Conservation (phyloP, 2,329 filamentous ascomycete genomes). For the Diaporthe sp. region DNA sequence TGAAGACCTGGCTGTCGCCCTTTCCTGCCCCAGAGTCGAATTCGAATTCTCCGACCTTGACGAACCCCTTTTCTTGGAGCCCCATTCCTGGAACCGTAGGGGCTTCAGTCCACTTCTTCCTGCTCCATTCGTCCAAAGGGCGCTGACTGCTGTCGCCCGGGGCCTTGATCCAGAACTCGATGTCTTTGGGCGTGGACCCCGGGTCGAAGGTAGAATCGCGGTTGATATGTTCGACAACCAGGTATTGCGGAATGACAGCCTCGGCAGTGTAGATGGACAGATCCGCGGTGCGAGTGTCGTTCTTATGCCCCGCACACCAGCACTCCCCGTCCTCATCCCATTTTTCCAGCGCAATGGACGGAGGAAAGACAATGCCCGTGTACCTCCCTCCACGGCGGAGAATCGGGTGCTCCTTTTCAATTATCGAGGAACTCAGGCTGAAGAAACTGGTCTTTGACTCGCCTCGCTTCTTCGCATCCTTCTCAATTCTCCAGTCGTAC, state of each 20-base stretch:
- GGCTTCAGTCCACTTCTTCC: slow-evolving; percentile 51
- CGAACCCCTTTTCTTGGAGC: slow-evolving; percentile 53
- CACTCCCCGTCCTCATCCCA: slow-evolving; percentile 89
- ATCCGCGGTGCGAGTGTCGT: slow-evolving; percentile 65
- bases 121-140: slow-evolving; percentile 55
- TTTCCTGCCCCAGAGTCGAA: slow-evolving; percentile 59
- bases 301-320: slow-evolving; percentile 77
- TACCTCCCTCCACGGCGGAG: slow-evolving; percentile 39
- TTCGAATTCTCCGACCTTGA: slow-evolving; percentile 67
- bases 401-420: slow-evolving; percentile 29
- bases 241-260: slow-evolving; percentile 71
- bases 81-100: slow-evolving; percentile 35
- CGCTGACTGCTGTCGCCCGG: slow-evolving; percentile 55
- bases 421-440: slow-evolving; percentile 38
- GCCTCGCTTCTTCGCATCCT: slow-evolving; percentile 40
- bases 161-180: slow-evolving; percentile 77
- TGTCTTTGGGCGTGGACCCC: slow-evolving; percentile 69
- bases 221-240: slow-evolving; percentile 79
- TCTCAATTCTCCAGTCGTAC: slow-evolving; percentile 50
- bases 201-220: slow-evolving; percentile 70
- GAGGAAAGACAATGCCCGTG: slow-evolving; percentile 45
- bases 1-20: slow-evolving; percentile 60
- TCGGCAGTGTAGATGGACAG: slow-evolving; percentile 72
- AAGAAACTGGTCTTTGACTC: slow-evolving; percentile 28
- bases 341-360: slow-evolving; percentile 67